Evolutionary conservation across 2,329 filamentous ascomycete species (phyloP).

Genomic region (Alternaria postmessia): DNA sequence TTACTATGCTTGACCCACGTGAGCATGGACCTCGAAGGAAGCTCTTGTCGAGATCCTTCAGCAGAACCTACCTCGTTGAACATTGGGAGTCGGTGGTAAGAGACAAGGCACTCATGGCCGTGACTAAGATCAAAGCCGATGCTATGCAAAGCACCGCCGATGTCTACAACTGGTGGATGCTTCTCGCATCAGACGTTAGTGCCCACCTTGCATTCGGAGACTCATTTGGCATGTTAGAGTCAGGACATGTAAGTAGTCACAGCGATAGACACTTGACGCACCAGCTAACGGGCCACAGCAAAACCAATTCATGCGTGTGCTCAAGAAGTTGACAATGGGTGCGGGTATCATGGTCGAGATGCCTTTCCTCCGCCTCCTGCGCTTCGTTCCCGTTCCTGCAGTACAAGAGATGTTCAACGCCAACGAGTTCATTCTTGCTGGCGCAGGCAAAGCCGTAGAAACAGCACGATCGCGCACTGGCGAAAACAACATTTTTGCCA

Average conservation of each 20-base stretch:
- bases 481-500: slow-evolving; percentile 45
- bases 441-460: slow-evolving; percentile 42
- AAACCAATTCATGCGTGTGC: slow-evolving; percentile 48
- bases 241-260: slow-evolving; percentile 40
- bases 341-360: slow-evolving; percentile 49
- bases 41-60: slow-evolving; percentile 49
- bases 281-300: slow-evolving; percentile 17
- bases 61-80: slow-evolving; percentile 45
- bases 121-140: slow-evolving; percentile 42
- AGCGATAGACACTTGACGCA: neutral
- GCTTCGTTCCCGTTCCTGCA: slow-evolving; percentile 38
- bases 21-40: slow-evolving; percentile 47
- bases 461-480: slow-evolving; percentile 41
- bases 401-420: slow-evolving; percentile 48
- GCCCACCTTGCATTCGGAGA: slow-evolving; percentile 51
- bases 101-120: slow-evolving; percentile 44
- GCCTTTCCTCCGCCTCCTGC: slow-evolving; percentile 45
- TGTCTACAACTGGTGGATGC: slow-evolving; percentile 49
- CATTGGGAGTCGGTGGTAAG: slow-evolving; percentile 49
- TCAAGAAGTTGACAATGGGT: slow-evolving; percentile 48
- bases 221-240: slow-evolving; percentile 50
- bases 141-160: slow-evolving; percentile 41
- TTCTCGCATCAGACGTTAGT: slow-evolving; percentile 52
- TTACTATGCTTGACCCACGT: slow-evolving; percentile 49
- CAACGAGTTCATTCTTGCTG: slow-evolving; percentile 43